Evolutionary conservation across 331 rosid genomes (phyloP), one percentile per base, ranked within the genome.

Genomic region (Quercus lobata): DNA sequence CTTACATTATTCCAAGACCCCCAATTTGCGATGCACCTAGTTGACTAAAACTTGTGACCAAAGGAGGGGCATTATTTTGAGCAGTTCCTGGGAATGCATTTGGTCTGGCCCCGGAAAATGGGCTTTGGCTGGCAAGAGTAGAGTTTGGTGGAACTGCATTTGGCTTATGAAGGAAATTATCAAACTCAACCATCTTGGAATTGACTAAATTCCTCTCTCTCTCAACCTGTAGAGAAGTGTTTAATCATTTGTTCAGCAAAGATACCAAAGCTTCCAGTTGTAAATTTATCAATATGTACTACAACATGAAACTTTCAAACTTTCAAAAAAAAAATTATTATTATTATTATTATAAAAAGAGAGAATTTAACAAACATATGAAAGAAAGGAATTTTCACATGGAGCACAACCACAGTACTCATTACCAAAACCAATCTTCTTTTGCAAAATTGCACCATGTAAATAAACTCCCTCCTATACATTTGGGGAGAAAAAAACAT

Each of bases 1-100:
- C 81, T 72, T 83, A 58, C 89, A 87, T 85, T 35, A 71, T 71
- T 74, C 82, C 94, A 75, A 68, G 75, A 41, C 88, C 91, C 56
- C 17, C 7, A 76, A 84, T 94, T 65, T 84, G 82, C 71, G 95
- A 84, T 74, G 94, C 65, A 65, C 95, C 90, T 37, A 91, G 79
- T 84, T 94, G 97, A 78, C 92, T 89, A 84, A 94, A 94, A 83
- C 97, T 94, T 19, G 98, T 90, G 81, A 92, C 90, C 30, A 92
- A 84, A 55, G 91, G 82, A 81, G 94, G 93, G 78, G 69, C 84
- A 62, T 68, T 83, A 79, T 73, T 88, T 85, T 87, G 91, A 27
- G 90, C 63, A 80, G 79, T 79, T 75, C 34, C 82, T 53, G 81
- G 53, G 61, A 87, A 84, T 44, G 86, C 82, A 88, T 77, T 91